Percentiles rank a stretch among this genome's conserved stretches.
Conservation (phyloP, 2,329 filamentous ascomycete genomes). For the Arthroderma sp. region DNA sequence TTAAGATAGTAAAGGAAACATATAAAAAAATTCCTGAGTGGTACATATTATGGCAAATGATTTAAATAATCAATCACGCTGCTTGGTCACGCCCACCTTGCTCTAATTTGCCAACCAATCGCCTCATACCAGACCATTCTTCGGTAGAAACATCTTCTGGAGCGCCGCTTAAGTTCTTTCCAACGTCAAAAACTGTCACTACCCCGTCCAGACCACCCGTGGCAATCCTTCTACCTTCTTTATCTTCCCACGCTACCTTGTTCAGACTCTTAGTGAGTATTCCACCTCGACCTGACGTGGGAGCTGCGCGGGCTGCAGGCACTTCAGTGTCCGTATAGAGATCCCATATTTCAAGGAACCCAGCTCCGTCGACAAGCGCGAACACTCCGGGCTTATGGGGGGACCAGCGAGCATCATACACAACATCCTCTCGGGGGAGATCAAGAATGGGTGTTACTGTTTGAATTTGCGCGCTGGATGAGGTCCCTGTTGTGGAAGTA, state of each 20-base stretch:
- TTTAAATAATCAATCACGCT: neutral
- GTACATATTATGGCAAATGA: too few species aligned
- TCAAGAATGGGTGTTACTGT: constrained; percentile 65
- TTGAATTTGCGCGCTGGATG: constrained; percentile 27
- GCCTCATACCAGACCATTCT: constrained; percentile 90
- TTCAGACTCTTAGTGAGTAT: constrained; percentile 79
- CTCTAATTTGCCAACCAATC: constrained; percentile 66
- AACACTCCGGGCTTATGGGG: constrained; percentile 90
- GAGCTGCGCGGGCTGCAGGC: constrained; percentile 67
- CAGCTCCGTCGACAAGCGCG: constrained; percentile 83
- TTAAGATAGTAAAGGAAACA: too few species aligned
- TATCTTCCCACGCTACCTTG: constrained; percentile 85
- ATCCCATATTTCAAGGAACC: constrained; percentile 89
- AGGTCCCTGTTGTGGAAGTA: constrained; percentile 21
- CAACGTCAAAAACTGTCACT: constrained; percentile 83
- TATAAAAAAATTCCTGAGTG: too few species aligned
- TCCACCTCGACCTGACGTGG: constrained; percentile 47
- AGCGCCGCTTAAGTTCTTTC: constrained; percentile 59
- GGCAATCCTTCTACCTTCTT: constrained; percentile 73
- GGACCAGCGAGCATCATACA: constrained; percentile 94
- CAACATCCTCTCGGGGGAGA: constrained; percentile 85
- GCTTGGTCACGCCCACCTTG: constrained; percentile 21
- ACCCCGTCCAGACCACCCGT: constrained; percentile 86
- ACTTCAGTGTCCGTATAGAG: constrained; percentile 86
- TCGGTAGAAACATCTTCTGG: constrained; percentile 70